These are phyloP conservation scores for Acanthochlamys bracteata DNA, from an alignment of 106 monocot species.

Conservation along the genomic window DNA sequence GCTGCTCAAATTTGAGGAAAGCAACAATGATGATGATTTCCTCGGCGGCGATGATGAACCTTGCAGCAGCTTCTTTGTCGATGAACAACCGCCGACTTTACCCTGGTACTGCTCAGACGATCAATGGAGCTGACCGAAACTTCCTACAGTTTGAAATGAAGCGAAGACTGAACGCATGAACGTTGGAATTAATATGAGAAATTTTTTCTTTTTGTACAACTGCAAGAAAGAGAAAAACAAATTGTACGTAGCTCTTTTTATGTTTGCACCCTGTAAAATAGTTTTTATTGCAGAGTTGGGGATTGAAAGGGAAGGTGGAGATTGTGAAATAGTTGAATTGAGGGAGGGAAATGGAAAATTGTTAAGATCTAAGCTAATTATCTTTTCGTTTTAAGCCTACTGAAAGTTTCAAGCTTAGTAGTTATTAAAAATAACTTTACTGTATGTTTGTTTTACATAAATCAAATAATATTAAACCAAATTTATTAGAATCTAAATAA, in stretches of 20 bases:
- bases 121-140: neutral
- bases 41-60: slow-evolving; percentile 9
- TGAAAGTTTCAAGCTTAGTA: too few relatives aligned
- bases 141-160: neutral
- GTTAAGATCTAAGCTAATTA: neutral
- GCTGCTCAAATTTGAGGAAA: neutral
- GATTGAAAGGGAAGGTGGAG: neutral
- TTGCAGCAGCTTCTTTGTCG: slow-evolving; percentile 18
- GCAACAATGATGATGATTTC: neutral
- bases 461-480: too few relatives aligned
- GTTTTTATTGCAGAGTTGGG: neutral
- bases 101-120: slow-evolving; percentile 19
- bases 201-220: neutral
- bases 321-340: neutral
- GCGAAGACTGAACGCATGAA: neutral
- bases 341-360: neutral
- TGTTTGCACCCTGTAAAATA: neutral
- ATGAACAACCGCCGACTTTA: slow-evolving; percentile 13
- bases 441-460: too few relatives aligned
- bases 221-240: neutral
- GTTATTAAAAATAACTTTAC: too few relatives aligned
- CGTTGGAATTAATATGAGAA: neutral
- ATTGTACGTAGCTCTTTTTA: neutral
- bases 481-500: too few relatives aligned
- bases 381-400: too few relatives aligned